Base-by-base conservation (phyloP, 768 basidiomycete species). In the Podaxis sp. region DNA sequence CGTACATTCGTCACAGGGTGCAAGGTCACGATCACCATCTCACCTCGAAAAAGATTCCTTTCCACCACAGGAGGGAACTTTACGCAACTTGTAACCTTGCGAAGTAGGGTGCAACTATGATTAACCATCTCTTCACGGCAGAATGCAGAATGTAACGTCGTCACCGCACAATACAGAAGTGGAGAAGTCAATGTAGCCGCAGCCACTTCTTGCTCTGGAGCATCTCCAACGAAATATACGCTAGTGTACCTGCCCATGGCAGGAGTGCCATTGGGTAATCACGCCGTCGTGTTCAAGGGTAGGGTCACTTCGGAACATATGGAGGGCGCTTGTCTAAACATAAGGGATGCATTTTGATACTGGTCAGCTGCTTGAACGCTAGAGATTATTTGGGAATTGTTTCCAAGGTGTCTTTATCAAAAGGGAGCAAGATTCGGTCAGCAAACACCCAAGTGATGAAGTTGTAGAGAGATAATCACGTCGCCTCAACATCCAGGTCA, bases 1-100 rank as follows among this genome's bases (percentile, higher is more conserved):
- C 57, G 28, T 35, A 58, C 37, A 38, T 18, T 59, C 57, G 50
- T 59, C 57, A 59, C 50, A 59, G 57, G 57, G 50, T 28, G 25
- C 57, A 50, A 50, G 25, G 18, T 13, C 35, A n/a, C 48, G 47
- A 57, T 57, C 56, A 23, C 27, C 51, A 37, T 53, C 52, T 37
- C 37, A 28, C n/a, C 23, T 16, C 37, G 2, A 54, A 37, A 37
- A 32, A 25, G n/a, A 38, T 38, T 27, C 21, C 27, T n/a, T 21
- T 47, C 35, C 28, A 14, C 46, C 28, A 38, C 57, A 32, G 36
- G 36, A 50, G 35, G 55, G 48, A 21, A 28, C 11, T 16, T 50
- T 58, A 50, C 47, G 56, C 27, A 57, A 44, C 13, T 27, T 13
- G 7, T 21, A n/a, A n/a, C 28, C n/a, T 27, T n/a, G 35, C 23